Percentiles rank a stretch among this genome's conserved stretches.
These are phyloP conservation scores for Tolypocladium paradoxum DNA, from an alignment of 2,329 filamentous ascomycete genomes.

Conservation along the genomic window DNA sequence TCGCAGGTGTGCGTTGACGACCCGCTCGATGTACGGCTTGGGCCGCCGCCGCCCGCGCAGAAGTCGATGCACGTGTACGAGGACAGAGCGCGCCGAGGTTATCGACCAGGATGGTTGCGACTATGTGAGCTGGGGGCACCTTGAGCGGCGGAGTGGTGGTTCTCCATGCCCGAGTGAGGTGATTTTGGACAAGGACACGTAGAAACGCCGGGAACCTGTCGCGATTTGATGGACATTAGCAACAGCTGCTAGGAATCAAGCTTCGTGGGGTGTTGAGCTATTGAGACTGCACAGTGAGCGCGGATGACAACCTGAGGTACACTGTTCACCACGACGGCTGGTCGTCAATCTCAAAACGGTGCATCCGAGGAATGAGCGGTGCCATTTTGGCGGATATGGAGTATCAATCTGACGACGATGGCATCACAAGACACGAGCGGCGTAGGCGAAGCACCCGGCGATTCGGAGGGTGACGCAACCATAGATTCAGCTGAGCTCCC, in stretches of 20 bases:
- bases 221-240: neutral
- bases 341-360: slow-evolving; percentile 59
- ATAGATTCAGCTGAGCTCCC: too few relatives aligned
- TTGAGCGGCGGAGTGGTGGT: neutral
- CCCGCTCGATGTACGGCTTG: slow-evolving; percentile 51
- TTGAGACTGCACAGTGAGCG: too few relatives aligned
- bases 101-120: slow-evolving; percentile 43
- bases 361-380: slow-evolving; percentile 44
- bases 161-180: neutral
- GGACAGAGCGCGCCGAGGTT: slow-evolving; percentile 36
- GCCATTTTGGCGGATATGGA: slow-evolving; percentile 18
- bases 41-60: slow-evolving; percentile 63
- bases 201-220: neutral
- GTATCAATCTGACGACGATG: neutral
- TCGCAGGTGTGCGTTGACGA: slow-evolving; percentile 38
- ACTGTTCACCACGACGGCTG: slow-evolving; percentile 42
- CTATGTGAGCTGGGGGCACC: slow-evolving; percentile 40
- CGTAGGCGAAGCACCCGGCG: neutral
- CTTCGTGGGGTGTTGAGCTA: neutral
- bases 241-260: neutral
- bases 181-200: neutral
- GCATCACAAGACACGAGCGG: neutral
- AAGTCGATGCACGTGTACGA: slow-evolving; percentile 62
- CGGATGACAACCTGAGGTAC: slow-evolving; percentile 16
- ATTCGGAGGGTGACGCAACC: neutral